Evolutionary conservation across 1,139 yeast species (phyloP), one percentile per base, ranked within the genome.

Genomic region (Suhomyces bokatorum): DNA sequence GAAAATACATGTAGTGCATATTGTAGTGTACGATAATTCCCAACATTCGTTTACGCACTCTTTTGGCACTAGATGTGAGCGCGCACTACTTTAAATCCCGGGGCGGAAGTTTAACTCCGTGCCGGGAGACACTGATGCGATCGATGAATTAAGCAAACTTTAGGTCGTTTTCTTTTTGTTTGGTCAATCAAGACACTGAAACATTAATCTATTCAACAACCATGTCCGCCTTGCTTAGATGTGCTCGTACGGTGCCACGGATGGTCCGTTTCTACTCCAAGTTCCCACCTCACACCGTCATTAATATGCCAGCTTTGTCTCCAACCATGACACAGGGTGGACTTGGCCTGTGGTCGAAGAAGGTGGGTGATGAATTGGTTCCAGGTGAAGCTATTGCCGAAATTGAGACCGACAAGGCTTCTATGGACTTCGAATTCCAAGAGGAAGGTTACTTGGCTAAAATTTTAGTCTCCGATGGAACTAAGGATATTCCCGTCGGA

Each of bases 261-360:
- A 44, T 66, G 56, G 69, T 69, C 42, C 66, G 79, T 61, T 66
- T 67, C 48, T 74, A 74, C 57, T 55, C 78, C 22, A 58, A 74
- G 56, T 82, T 80, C 63, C 88, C 88, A 34, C 68, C 78, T 27
- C 93, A 86, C 64, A 77, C 81, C 44, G 83, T 86, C 57, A 85
- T 86, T 59, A 82, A 80, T 64, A 86, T 86, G 95, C 95, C 95
- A 39, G 98, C 99, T 8, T 76, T 93, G 60, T 91, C 98, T 20
- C 99, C 99, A 56, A 93, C 99, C 46, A 93, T 93, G 99, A 87
- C 97, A 50, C 93, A 87, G 64, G 99, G 99, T 64, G 85, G 83
- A 66, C 76, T 93, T 54, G 93, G 91, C 39, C 76, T 81, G 48
- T 93, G 98, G 98, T 79, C 83, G 62, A 91, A 90, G 74, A 71